These are phyloP conservation scores for Fusarium sp. DNA, from an alignment of 2,329 filamentous ascomycete species.

Conservation along the genomic window DNA sequence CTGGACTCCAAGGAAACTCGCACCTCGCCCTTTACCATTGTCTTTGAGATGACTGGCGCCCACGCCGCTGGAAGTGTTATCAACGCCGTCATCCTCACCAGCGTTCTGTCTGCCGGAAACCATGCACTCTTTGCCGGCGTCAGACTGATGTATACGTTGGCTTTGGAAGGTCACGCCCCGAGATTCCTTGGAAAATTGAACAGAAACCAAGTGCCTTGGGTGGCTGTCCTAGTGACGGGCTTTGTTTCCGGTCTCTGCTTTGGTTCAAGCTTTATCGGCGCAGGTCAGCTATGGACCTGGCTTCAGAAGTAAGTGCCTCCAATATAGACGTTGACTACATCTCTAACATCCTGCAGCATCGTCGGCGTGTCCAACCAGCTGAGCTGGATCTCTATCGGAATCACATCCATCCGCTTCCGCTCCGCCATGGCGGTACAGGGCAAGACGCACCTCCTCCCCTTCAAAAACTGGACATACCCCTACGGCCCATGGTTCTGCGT, in stretches of 20 bases:
- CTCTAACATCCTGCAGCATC: slow-evolving; percentile 58
- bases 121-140: slow-evolving; percentile 56
- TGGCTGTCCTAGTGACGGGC: slow-evolving; percentile 65
- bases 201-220: slow-evolving; percentile 56
- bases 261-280: slow-evolving; percentile 76
- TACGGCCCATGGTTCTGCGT: slow-evolving; percentile 72
- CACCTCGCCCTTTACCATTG: slow-evolving; percentile 67
- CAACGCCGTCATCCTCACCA: slow-evolving; percentile 69
- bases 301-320: slow-evolving; percentile 70
- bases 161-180: slow-evolving; percentile 67
- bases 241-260: slow-evolving; percentile 74
- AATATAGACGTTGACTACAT: no score
- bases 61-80: slow-evolving; percentile 67
- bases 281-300: slow-evolving; percentile 77
- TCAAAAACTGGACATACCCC: slow-evolving; percentile 78
- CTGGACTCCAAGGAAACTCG: slow-evolving; percentile 53
- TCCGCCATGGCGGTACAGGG: slow-evolving; percentile 69
- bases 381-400: slow-evolving; percentile 75
- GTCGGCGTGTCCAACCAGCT: slow-evolving; percentile 79
- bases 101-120: slow-evolving; percentile 57
- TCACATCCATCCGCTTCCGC: slow-evolving; percentile 77
- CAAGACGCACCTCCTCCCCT: slow-evolving; percentile 74
- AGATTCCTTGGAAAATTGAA: slow-evolving; percentile 63
- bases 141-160: slow-evolving; percentile 56
- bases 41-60: slow-evolving; percentile 72